Evolutionary conservation across 139 green algal species (phyloP).

Genomic region (Chlamydomonas incerta): DNA sequence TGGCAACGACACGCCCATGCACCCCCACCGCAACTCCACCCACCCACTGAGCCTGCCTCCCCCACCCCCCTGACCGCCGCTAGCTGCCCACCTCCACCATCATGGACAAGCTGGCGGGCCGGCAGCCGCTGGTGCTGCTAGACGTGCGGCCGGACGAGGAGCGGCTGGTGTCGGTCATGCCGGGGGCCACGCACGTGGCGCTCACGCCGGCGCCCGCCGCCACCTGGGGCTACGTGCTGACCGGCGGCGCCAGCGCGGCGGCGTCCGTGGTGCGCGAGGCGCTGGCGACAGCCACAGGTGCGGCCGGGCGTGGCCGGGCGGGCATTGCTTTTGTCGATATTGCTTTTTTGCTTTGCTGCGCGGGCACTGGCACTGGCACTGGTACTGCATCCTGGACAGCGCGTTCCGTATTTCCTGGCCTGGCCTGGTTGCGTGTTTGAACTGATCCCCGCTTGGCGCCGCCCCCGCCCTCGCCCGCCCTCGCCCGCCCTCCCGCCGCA

Average conservation of each 20-base stretch:
- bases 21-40: neutral
- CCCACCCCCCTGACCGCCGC: neutral
- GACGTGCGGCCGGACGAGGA: slow-evolving; percentile 50
- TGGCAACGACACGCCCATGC: too few species aligned
- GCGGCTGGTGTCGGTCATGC: slow-evolving; percentile 30
- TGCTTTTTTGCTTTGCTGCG: too few species aligned
- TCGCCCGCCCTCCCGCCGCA: neutral
- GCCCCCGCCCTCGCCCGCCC: too few species aligned
- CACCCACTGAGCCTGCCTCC: neutral
- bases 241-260: slow-evolving; percentile 1
- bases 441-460: too few species aligned
- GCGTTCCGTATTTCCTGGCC: too few species aligned
- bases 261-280: slow-evolving; percentile 33
- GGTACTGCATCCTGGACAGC: too few species aligned
- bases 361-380: too few species aligned
- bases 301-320: too few species aligned
- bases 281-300: neutral
- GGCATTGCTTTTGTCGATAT: too few species aligned
- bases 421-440: too few species aligned
- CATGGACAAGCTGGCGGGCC: slow-evolving; percentile 39
- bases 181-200: slow-evolving; percentile 20
- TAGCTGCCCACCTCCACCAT: slow-evolving; percentile 40
- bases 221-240: slow-evolving; percentile 30
- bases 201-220: slow-evolving; percentile 27
- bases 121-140: slow-evolving; percentile 42